Base-by-base conservation (phyloP, 2,329 filamentous ascomycete species). In the Parastagonospora avenae region DNA sequence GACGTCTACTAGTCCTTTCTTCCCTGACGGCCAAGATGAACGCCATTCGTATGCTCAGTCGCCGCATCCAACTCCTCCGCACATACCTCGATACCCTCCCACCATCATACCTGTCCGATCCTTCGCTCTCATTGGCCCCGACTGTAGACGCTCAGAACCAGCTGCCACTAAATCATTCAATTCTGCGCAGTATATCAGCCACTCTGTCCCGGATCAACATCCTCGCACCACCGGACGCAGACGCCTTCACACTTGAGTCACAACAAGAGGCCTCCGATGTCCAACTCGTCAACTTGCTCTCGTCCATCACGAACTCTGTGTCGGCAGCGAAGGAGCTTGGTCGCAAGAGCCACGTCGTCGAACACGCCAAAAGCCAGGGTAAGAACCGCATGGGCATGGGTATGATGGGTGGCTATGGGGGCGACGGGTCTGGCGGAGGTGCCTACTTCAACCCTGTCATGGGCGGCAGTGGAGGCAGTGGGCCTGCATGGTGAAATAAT, bases 41-140 rank as follows among this genome's bases (percentile, higher is more conserved):
- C 74, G 92, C 94, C 24, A 88, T 97, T 67, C 93, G 92, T 76
- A 97, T 96, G 86, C 85, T 99, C 27, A 87, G 93, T 72, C 56
- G 81, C 71, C 69, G 82, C 73, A 68, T 83, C 57, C 65, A 79
- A 61, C 76, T 85, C 68, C 70, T 85, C 66, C 74, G 84, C 55
- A 49, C 81, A 71, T 97, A 97, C 70, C 85, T 99, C 40, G 80
- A 87, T 56, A 83, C 82, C 11, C 82, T 94, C 2, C 88, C 89
- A 1, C 80, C 84, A 7, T 86, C 85, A 16, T 86, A 86, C 64
- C 77, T 86, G 31, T 82, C 80, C 6, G 80, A 80, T 41, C 59
- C 78, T 35, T 65, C 68, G 19, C 69, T 73, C 6, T 64, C 70
- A n/a, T 37, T 70, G 28, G 64, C 55, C 48, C 62, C 66, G 8